phyloP scores from a whole-genome alignment of 208 protist genomes.

The Leishmania arabica region DNA sequence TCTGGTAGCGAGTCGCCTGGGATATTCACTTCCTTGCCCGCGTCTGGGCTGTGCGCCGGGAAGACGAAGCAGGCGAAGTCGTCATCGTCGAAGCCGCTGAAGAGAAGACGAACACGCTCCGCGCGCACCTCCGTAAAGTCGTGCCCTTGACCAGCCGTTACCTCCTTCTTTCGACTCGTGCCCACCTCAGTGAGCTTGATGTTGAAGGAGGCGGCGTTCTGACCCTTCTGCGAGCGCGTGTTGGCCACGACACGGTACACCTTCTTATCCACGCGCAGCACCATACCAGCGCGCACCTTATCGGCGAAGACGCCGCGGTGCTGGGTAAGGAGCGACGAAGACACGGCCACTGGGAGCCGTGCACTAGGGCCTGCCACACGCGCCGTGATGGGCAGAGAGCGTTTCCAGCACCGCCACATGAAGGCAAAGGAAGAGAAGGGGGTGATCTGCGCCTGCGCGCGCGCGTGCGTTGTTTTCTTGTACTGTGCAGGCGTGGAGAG shows the following conservation, averaged over 20 bases:
- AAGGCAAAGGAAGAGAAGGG: neutral
- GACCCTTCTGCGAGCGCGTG: constrained; percentile 90
- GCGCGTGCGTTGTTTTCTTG: neutral
- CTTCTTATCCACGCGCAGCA: constrained; percentile 79
- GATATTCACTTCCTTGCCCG: constrained; percentile 83
- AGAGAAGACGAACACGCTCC: constrained; percentile 81
- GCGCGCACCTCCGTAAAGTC: constrained; percentile 85
- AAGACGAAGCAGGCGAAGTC: constrained; percentile 91
- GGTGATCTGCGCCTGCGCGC: neutral
- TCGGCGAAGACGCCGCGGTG: constrained; percentile 82
- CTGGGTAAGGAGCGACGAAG: constrained; percentile 16
- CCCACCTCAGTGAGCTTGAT: constrained; percentile 86
- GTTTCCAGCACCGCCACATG: constrained; percentile 25
- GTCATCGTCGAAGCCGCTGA: constrained; percentile 92
- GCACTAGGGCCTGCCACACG: neutral
- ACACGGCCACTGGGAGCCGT: neutral
- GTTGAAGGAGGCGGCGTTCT: constrained; percentile 90
- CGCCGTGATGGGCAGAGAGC: constrained; percentile 2
- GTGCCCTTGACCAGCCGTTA: constrained; percentile 82
- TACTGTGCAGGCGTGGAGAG: neutral
- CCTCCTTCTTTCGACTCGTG: constrained; percentile 77
- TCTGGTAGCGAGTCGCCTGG: constrained; percentile 72
- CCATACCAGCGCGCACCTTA: constrained; percentile 85
- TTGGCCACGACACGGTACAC: constrained; percentile 80
- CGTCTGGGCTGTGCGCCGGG: constrained; percentile 77